phyloP scores from a whole-genome alignment of 148 eudicot species.

The Fallopia convolvulus region DNA sequence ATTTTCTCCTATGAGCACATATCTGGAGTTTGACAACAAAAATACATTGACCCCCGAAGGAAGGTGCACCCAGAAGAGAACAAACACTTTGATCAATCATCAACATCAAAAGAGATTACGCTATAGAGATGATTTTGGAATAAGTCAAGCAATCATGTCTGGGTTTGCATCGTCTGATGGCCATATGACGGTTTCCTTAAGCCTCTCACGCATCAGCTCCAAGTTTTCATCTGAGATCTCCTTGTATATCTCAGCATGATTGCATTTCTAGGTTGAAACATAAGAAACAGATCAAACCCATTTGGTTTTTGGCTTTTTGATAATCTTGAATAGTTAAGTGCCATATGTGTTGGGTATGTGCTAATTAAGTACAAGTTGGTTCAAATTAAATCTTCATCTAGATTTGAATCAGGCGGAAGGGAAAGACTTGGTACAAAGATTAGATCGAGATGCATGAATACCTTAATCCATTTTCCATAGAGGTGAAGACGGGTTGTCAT shows the following conservation, averaged over 20 bases:
- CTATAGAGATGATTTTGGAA: background rate
- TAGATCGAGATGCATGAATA: conserved; percentile 9
- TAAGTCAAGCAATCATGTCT: conserved; percentile 41
- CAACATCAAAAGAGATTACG: no score
- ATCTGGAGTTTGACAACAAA: background rate
- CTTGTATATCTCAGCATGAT: conserved; percentile 76
- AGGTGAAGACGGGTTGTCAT: conserved; percentile 92
- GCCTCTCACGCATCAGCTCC: conserved; percentile 95
- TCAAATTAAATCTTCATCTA: no score
- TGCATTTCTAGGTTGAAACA: conserved; percentile 46
- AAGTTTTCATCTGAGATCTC: conserved; percentile 78
- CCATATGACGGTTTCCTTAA: conserved; percentile 82
- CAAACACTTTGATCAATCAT: no score
- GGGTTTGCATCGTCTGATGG: conserved; percentile 77
- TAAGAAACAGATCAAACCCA: background rate
- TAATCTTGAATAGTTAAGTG: no score
- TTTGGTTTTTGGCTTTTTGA: no score
- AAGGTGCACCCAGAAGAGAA: background rate
- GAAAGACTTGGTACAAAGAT: no score
- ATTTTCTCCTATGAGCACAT: background rate
- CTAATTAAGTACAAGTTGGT: background rate
- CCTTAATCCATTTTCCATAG: conserved; percentile 94
- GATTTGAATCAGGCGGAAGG: no score
- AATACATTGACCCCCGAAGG: background rate
- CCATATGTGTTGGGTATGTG: no score